Percentiles rank a stretch among this genome's conserved stretches.
Evolutionary conservation across 1,139 yeast species (phyloP).

Genomic region (Meyerozyma guilliermondii): DNA sequence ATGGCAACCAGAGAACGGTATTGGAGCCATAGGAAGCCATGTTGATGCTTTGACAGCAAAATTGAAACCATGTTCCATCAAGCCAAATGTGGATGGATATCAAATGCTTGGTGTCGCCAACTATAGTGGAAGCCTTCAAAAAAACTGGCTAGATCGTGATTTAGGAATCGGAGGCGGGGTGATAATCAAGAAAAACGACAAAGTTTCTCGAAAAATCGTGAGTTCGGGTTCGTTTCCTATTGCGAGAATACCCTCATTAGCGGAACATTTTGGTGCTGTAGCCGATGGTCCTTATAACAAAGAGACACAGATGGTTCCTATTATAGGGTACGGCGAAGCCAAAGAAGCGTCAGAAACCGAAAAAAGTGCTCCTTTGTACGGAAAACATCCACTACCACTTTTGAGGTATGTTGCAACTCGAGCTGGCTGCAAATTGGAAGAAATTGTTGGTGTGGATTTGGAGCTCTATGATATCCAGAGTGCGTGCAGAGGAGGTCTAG

Average conservation of each 20-base stretch:
- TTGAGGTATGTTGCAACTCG: constrained; percentile 31
- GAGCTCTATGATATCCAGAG: constrained; percentile 39
- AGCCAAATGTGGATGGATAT: constrained; percentile 31
- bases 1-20: constrained; percentile 36
- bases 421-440: constrained; percentile 20
- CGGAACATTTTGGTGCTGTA: constrained; percentile 37
- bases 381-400: constrained; percentile 32
- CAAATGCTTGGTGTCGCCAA: constrained; percentile 41
- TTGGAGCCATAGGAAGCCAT: constrained; percentile 39
- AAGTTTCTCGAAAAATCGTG: constrained; percentile 22
- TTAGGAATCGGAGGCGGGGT: constrained; percentile 45
- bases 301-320: constrained; percentile 41
- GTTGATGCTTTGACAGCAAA: constrained; percentile 38
- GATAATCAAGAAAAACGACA: constrained; percentile 23
- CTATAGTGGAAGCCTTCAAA: constrained; percentile 34
- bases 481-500: constrained; percentile 37
- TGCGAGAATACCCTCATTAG: constrained; percentile 39
- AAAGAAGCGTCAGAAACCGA: constrained; percentile 28
- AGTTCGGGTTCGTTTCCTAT: constrained; percentile 36
- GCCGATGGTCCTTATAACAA: constrained; percentile 28
- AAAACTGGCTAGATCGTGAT: constrained; percentile 41
- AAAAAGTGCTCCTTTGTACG: constrained; percentile 29
- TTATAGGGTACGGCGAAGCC: constrained; percentile 26
- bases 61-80: constrained; percentile 33
- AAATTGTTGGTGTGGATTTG: constrained; percentile 32